Evolutionary conservation across 2,329 filamentous ascomycete species (phyloP), one percentile per base, ranked within the genome.

Genomic region (Sclerotinia borealis): DNA sequence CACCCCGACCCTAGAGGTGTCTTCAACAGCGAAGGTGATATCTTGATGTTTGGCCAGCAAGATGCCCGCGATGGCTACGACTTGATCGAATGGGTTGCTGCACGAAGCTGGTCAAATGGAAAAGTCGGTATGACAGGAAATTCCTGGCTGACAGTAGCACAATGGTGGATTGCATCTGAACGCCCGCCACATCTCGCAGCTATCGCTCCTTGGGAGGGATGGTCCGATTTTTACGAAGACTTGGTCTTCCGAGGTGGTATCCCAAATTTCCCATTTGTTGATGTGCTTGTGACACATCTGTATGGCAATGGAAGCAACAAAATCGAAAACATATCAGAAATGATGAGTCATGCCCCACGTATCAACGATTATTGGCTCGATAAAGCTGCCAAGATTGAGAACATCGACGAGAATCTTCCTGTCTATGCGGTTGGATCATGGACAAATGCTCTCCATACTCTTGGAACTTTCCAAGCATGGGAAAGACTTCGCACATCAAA

Each of bases 81-180:
- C 58, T 64, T 64, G 36, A 63, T 73, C 31, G 70, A 74, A 36
- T 62, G 37, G n/a, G 56, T 73, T 41, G 69, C 68, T 8, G 54
- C 60, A 41, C 59, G 65, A 54, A 36, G 60, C 1, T 73, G 71
- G 71, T 73, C 69, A 51, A 69, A 63, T 60, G 71, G 71, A 2
- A 48, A 34, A 19, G 56, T 73, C 31, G 68, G 67, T 1, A 60
- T 72, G 52, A 66, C 66, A 2, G 71, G 71, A n/a, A 72, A 72
- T 59, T 71, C 68, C 11, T 65, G 63, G 27, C 65, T 71, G 13
- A 69, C 68, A 39, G 68, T 71, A 19, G 49, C 60, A 15, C 71
- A 73, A 59, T 72, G 70, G 70, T 71, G 69, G 55, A 68, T 70
- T 34, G 68, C 71, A 56, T 54, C 55, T 10, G 54, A 62, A 43